These are phyloP conservation scores for Umbellularia californica DNA, from an alignment of 164 flowering plant species.

Conservation along the genomic window DNA sequence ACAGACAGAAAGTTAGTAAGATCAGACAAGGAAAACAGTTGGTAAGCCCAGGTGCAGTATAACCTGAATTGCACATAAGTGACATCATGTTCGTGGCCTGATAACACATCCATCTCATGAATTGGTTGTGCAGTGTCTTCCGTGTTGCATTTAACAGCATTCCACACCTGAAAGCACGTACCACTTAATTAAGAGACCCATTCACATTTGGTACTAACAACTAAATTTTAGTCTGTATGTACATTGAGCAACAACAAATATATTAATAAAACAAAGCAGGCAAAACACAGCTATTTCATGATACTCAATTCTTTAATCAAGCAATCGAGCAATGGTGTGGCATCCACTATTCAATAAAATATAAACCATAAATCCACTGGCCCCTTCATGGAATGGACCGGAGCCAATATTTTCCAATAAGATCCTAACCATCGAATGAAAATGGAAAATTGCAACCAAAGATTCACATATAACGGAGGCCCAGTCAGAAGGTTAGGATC, in stretches of 20 bases:
- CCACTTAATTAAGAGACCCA: conserved; percentile 2
- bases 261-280: too few relatives aligned
- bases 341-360: neutral
- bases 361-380: neutral
- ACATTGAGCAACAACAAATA: neutral
- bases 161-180: conserved; percentile 68
- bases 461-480: neutral
- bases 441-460: neutral
- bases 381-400: neutral
- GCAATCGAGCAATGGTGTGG: neutral
- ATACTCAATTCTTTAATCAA: neutral
- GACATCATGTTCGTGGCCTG: conserved; percentile 96
- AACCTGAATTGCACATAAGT: conserved; percentile 95
- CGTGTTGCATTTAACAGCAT: conserved; percentile 54
- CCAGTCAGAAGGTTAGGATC: neutral
- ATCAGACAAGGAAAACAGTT: neutral
- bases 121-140: conserved; percentile 65
- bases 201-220: neutral
- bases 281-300: too few relatives aligned
- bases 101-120: conserved; percentile 82
- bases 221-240: neutral
- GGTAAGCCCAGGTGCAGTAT: conserved; percentile 3
- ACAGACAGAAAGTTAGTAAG: neutral
- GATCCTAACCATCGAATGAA: neutral
- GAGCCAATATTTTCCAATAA: neutral